Evolutionary conservation across 345 rosid species (phyloP), one percentile per base, ranked within the genome.

Genomic region (Leavenworthia alabamica): DNA sequence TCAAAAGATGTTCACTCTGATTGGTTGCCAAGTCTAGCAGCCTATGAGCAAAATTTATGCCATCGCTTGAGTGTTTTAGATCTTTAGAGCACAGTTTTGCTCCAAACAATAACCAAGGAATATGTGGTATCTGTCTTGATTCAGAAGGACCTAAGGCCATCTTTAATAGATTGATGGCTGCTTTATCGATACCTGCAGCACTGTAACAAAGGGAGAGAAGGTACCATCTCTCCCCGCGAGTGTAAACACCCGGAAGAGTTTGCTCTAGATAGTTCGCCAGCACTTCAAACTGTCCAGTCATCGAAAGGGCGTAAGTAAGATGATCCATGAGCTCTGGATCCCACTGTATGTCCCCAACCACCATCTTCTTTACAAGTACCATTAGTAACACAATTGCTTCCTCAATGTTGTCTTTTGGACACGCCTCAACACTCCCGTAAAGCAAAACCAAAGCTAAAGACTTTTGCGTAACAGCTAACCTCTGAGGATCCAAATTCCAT

Each of bases 271-370:
- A 82, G 62, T 70, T 72, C 4, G 95, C 96, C 55, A 90, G 62
- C 61, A 83, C 68, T 57, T 86, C 89, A 62, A 69, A 86, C 46
- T 79, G 82, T 43, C 89, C 95, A 2, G 83, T 64, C 68, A 90
- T 65, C 28, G 97, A 82, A 23, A 94, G 86, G 13, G 92, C 96
- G 56, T 73, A 94, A 33, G 80, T 71, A 62, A 94, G 81, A 71
- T 86, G 95, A 68, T 86, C 78, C 86, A 94, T 76, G 68, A 90
- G 81, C 70, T 90, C 97, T 50, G 75, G 63, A 77, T 90, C 95
- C 99, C 97, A 85, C 32, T 74, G 71, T 68, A 86, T 81, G 66
- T 88, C 83, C 37, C 86, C 85, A 56, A 45, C 54, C 14, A 76
- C 84, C 66, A 81, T 78, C 74, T 90, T 90, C 52, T 74, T 77